Conservation (phyloP, 192 early-diverging fungal species). For the Chytriomyces hyalinus region DNA sequence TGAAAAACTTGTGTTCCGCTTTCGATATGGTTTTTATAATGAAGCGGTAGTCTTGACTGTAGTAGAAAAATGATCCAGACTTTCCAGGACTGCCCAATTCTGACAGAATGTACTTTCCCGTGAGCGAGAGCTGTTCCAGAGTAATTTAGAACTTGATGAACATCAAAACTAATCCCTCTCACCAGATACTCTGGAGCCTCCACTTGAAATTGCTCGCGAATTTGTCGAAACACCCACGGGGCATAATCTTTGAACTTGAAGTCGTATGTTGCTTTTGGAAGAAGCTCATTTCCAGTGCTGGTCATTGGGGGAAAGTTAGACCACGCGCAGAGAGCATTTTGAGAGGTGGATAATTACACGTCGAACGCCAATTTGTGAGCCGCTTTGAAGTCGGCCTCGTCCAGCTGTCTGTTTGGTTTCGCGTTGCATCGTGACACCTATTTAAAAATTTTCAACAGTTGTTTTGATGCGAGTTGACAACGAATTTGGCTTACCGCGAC, state of each 20-base stretch:
- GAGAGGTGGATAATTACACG: conserved; percentile 59
- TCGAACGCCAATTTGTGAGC: conserved; percentile 96
- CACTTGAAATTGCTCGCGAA: conserved; percentile 87
- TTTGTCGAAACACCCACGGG: conserved; percentile 92
- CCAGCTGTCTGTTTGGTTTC: conserved; percentile 67
- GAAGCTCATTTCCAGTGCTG: conserved; percentile 90
- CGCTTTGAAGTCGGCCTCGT: conserved; percentile 78
- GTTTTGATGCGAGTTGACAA: not conserved
- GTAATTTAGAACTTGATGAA: not conserved
- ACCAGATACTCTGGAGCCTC: conserved; percentile 96
- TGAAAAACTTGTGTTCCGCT: conserved; percentile 93
- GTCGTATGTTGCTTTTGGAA: conserved; percentile 94
- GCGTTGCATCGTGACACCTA: conserved; percentile 82
- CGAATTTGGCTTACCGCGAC: conserved; percentile 66
- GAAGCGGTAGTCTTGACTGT: conserved; percentile 95
- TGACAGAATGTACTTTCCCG: conserved; percentile 95
- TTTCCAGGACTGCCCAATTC: conserved; percentile 95
- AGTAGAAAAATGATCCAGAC: conserved; percentile 97
- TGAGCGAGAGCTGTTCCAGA: conserved; percentile 75
- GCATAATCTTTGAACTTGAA: conserved; percentile 99
- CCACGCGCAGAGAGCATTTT: not conserved
- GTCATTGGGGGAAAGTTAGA: not conserved
- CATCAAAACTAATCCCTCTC: conserved; percentile 37
- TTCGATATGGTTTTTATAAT: conserved; percentile 99
- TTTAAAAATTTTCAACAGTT: not conserved